Conservation (phyloP, 106 monocot genomes). For the Phalaenopsis aphrodite region DNA sequence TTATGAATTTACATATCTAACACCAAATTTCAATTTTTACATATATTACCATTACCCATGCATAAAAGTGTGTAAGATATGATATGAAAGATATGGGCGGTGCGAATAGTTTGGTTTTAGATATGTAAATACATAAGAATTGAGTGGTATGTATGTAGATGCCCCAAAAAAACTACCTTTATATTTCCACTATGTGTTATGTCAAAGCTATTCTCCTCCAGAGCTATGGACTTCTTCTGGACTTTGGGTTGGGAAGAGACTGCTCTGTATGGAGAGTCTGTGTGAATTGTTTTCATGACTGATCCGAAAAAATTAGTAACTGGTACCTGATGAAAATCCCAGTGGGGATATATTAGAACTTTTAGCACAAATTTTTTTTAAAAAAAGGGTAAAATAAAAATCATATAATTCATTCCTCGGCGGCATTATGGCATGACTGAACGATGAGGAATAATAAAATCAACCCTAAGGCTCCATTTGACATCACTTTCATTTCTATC, state of each 20-base stretch:
- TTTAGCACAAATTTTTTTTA: not conserved
- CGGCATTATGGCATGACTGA: not conserved
- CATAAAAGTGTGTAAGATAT: not conserved
- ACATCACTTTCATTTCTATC: no score
- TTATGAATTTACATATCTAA: not conserved
- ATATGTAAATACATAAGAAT: no score
- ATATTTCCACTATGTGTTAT: not conserved
- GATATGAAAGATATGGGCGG: no score
- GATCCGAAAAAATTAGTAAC: conserved; percentile 96
- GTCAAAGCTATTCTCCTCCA: conserved; percentile 6
- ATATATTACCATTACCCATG: not conserved
- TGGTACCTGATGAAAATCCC: conserved; percentile 42
- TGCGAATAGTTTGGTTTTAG: no score
- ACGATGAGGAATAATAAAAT: not conserved
- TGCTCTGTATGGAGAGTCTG: conserved; percentile 48
- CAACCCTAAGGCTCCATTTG: no score
- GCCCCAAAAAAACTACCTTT: not conserved
- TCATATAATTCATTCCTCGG: not conserved
- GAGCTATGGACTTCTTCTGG: conserved; percentile 7
- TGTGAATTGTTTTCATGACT: conserved; percentile 92
- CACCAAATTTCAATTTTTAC: not conserved
- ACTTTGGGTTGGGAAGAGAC: conserved; percentile 13
- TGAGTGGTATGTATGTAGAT: no score
- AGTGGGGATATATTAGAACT: not conserved
- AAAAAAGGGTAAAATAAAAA: not conserved